Conservation (phyloP, 148 eudicot genomes). For the Arctostaphylos glauca region DNA sequence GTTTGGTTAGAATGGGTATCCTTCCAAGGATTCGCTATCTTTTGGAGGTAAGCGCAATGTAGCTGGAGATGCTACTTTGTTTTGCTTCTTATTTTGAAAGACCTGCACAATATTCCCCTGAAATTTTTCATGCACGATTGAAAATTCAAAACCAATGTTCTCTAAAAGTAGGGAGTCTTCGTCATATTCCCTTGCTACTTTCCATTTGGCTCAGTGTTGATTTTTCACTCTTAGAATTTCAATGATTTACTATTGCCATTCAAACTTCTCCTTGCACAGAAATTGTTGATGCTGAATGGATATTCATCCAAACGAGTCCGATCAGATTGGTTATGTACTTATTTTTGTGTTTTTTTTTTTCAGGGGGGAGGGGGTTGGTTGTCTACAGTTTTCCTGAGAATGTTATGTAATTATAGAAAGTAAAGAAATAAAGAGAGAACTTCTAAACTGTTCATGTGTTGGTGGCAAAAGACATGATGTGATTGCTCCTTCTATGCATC, state of each 20-base stretch:
- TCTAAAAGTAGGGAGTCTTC: neutral
- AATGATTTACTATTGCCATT: constrained; percentile 5
- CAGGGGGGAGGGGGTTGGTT: neutral
- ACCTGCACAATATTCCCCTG: neutral
- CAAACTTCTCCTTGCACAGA: neutral
- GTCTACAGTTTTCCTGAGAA: neutral
- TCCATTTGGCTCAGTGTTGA: neutral
- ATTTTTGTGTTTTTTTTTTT: too few species aligned
- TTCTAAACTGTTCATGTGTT: neutral
- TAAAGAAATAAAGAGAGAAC: neutral
- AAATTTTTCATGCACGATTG: neutral
- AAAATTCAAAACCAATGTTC: too few species aligned
- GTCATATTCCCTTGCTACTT: neutral
- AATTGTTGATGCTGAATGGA: neutral
- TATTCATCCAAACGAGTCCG: neutral
- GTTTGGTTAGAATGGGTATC: constrained; percentile 88
- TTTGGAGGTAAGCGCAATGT: constrained; percentile 61
- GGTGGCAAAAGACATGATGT: neutral
- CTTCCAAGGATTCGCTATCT: constrained; percentile 72
- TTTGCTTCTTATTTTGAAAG: neutral
- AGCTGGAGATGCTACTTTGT: neutral
- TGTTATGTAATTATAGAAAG: neutral
- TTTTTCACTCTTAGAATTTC: neutral
- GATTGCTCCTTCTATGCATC: constrained; percentile 8
- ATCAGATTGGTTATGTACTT: neutral